Evolutionary conservation across 2,329 filamentous ascomycete species (phyloP).

Genomic region (Coniochaeta sp.): DNA sequence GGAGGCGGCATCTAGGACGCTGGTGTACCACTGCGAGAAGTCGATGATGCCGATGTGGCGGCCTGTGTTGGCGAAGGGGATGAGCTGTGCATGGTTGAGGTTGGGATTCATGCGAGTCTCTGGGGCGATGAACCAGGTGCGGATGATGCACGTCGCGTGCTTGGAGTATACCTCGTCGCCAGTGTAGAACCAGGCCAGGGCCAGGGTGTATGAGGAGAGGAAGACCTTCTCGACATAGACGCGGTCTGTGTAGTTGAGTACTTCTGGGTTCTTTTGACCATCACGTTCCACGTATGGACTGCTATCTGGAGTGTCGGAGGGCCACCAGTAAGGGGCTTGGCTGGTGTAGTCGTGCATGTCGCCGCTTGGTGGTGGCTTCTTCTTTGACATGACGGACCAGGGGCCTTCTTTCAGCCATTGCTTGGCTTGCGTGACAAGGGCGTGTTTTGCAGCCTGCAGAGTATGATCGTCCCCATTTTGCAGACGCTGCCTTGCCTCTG

Average conservation of each 20-base stretch:
- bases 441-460: conserved; percentile 5
- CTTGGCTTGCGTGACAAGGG: conserved; percentile 9
- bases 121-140: conserved; percentile 18
- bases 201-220: conserved; percentile 15
- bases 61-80: conserved; percentile 15
- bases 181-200: conserved; percentile 21
- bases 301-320: conserved; percentile 12
- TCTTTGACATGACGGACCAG: conserved; percentile 18
- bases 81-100: conserved; percentile 16
- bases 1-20: conserved; percentile 17
- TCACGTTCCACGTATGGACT: conserved; percentile 18
- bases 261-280: conserved; percentile 19
- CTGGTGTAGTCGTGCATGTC: conserved; percentile 16
- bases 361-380: conserved; percentile 11
- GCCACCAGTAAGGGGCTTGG: conserved; percentile 19
- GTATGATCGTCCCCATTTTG: not conserved
- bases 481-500: conserved; percentile 6
- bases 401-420: conserved; percentile 17
- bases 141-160: conserved; percentile 16
- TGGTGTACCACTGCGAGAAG: conserved; percentile 17
- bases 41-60: conserved; percentile 17
- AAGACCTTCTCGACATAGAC: conserved; percentile 16
- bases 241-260: conserved; percentile 13
- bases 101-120: conserved; percentile 19
- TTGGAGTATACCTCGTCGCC: conserved; percentile 13